Evolutionary conservation across 2,329 filamentous ascomycete species (phyloP).

Genomic region (Emydomyces testavorans): DNA sequence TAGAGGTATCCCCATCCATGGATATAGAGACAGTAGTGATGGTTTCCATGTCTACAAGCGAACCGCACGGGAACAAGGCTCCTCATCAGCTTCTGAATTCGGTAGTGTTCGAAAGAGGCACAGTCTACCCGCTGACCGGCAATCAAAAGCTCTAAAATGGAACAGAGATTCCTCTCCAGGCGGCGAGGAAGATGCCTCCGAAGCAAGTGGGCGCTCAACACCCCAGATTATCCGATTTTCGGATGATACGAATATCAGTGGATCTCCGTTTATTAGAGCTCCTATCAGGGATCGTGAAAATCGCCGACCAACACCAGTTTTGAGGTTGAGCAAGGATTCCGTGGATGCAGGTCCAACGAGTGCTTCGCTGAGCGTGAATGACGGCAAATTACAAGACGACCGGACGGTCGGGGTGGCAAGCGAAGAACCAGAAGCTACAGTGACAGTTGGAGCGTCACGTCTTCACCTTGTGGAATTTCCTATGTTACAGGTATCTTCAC

Average conservation of each 20-base stretch:
- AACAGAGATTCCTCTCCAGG: constrained; percentile 22
- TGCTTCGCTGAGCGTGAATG: background rate
- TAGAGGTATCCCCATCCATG: too few species aligned
- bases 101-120: constrained; percentile 23
- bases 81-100: constrained; percentile 14
- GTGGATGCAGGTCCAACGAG: background rate
- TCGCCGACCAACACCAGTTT: constrained; percentile 6
- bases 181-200: constrained; percentile 20
- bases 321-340: constrained; percentile 3
- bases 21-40: background rate
- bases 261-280: constrained; percentile 39
- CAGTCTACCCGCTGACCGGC: constrained; percentile 24
- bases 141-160: constrained; percentile 22
- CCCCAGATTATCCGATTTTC: constrained; percentile 22
- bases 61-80: background rate
- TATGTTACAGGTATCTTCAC: constrained; percentile 40
- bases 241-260: constrained; percentile 34
- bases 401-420: background rate
- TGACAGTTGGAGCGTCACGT: constrained; percentile 80
- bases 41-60: background rate
- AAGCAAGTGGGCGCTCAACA: constrained; percentile 18
- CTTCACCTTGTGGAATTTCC: constrained; percentile 81
- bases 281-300: constrained; percentile 22
- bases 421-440: constrained; percentile 38
- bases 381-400: background rate